Conservation (phyloP, 2,329 filamentous ascomycete genomes). For the Alternaria sp. region DNA sequence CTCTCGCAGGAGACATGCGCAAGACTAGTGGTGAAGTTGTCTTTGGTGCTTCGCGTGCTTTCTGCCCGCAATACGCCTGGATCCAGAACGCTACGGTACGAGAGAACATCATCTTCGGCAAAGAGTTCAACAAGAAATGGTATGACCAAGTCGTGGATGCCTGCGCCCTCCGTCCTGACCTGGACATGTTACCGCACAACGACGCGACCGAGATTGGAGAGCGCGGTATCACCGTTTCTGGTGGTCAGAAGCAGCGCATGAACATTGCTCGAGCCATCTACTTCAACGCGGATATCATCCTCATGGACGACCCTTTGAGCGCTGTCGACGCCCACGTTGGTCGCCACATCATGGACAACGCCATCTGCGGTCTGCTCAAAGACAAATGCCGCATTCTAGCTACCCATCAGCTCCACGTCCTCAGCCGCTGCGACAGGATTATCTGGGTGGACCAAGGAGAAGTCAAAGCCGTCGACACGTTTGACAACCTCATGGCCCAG, state of each 20-base stretch:
- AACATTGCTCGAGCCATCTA: constrained; percentile 86
- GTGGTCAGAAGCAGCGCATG: constrained; percentile 91
- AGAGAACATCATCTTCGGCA: constrained; percentile 92
- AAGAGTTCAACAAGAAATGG: constrained; percentile 73
- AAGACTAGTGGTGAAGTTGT: constrained; percentile 75
- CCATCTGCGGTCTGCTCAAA: constrained; percentile 85
- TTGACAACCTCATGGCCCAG: constrained; percentile 81
- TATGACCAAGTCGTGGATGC: constrained; percentile 84
- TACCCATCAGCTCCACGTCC: constrained; percentile 93
- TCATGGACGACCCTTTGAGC: constrained; percentile 70
- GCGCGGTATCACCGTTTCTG: constrained; percentile 91
- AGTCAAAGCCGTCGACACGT: constrained; percentile 86
- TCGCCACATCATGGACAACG: constrained; percentile 84
- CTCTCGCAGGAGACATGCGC: constrained; percentile 92
- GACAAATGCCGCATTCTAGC: constrained; percentile 90
- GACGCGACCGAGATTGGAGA: constrained; percentile 94
- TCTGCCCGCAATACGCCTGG: constrained; percentile 97
- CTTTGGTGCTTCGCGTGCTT: constrained; percentile 80
- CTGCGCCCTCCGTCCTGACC: constrained; percentile 82
- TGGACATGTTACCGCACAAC: constrained; percentile 90
- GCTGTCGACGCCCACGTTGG: constrained; percentile 66
- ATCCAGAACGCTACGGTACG: constrained; percentile 90
- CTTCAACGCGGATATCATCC: constrained; percentile 66
- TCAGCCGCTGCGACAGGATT: constrained; percentile 88
- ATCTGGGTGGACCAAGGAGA: constrained; percentile 90